phyloP scores from a whole-genome alignment of 148 eudicot genomes.

The Gaultheria prostrata region DNA sequence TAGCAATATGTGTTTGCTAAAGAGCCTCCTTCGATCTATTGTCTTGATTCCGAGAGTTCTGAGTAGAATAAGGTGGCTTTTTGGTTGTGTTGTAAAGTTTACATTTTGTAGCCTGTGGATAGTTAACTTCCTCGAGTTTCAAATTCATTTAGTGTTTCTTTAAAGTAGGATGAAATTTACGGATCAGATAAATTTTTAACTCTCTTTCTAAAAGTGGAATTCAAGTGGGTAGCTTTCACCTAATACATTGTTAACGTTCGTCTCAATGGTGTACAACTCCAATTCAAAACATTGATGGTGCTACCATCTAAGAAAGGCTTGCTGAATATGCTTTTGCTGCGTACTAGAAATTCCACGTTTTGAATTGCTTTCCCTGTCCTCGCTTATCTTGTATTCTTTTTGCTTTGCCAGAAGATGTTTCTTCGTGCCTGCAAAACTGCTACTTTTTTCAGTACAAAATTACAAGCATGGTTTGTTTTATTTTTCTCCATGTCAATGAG shows the following conservation, averaged over 20 bases:
- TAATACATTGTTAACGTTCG: neutral
- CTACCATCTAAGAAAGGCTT: neutral
- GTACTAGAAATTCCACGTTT: neutral
- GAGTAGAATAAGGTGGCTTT: neutral
- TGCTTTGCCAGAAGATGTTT: neutral
- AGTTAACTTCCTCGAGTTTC: neutral
- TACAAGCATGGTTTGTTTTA: neutral
- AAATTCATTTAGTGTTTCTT: neutral
- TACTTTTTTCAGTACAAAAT: neutral
- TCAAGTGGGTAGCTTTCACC: neutral
- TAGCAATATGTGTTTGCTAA: conserved; percentile 1
- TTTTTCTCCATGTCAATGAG: neutral
- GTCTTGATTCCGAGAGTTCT: neutral
- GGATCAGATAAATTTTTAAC: neutral
- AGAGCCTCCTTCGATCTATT: neutral
- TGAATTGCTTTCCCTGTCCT: neutral
- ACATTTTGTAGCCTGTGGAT: neutral
- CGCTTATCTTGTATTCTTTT: neutral
- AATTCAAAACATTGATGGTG: neutral
- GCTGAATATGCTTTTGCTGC: neutral
- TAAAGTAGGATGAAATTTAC: neutral
- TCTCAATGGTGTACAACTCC: neutral
- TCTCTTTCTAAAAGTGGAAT: neutral
- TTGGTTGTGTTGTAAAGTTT: neutral
- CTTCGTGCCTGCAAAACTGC: neutral